These are phyloP conservation scores for Berkeleyomyces rouxiae DNA, from an alignment of 2,329 filamentous ascomycete genomes.

Conservation along the genomic window DNA sequence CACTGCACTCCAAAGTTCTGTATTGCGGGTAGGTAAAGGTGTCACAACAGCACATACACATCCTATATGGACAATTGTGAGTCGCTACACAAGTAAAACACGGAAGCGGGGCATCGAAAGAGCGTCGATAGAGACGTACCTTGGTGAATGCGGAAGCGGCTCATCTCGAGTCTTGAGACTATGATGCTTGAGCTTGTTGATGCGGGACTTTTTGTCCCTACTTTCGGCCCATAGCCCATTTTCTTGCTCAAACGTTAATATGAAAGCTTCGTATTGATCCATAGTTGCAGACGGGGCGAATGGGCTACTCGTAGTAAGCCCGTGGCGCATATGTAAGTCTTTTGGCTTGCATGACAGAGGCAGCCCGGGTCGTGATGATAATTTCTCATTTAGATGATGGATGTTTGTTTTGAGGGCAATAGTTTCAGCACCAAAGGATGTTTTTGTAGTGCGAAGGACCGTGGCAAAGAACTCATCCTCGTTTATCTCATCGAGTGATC, in stretches of 20 bases:
- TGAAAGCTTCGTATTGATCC: conserved; percentile 7
- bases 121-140: not conserved
- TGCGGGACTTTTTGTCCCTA: not conserved
- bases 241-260: not conserved
- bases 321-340: not conserved
- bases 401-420: conserved; percentile 12
- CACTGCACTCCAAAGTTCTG: conserved; percentile 26
- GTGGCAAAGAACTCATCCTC: conserved; percentile 11
- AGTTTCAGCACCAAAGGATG: conserved; percentile 5
- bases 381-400: conserved; percentile 8
- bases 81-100: not conserved
- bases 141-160: not conserved
- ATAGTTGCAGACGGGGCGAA: conserved; percentile 1
- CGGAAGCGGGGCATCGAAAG: not conserved
- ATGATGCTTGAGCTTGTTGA: conserved; percentile 6
- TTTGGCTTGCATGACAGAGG: not conserved
- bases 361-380: not conserved
- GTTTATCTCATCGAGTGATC: conserved; percentile 10
- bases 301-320: not conserved
- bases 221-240: not conserved
- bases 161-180: conserved; percentile 6
- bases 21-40: conserved; percentile 26
- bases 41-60: conserved; percentile 40
- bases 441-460: conserved; percentile 8
- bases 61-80: conserved; percentile 22